phyloP scores from a whole-genome alignment of 306 rosid genomes.

The Begonia fuchsioides region DNA sequence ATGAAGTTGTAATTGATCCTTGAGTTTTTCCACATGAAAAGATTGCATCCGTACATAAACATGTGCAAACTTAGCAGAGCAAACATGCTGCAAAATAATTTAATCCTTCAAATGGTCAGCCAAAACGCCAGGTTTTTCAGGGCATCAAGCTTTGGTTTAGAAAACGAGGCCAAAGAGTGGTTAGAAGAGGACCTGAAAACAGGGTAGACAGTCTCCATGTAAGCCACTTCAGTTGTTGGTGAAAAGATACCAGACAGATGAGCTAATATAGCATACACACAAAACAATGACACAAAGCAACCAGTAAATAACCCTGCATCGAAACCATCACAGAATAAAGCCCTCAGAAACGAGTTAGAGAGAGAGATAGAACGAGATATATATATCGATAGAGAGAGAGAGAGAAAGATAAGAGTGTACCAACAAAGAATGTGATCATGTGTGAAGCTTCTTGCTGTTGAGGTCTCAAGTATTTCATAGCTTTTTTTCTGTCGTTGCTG shows the following conservation, averaged over 20 bases:
- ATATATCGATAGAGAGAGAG: neutral
- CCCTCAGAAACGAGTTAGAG: neutral
- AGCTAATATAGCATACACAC: constrained; percentile 66
- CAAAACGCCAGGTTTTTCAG: too few relatives aligned
- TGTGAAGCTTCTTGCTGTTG: constrained; percentile 78
- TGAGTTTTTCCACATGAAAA: too few relatives aligned
- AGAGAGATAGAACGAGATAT: too few relatives aligned
- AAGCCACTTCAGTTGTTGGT: constrained; percentile 18
- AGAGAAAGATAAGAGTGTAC: constrained; percentile 19
- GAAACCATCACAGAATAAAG: neutral
- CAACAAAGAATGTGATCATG: constrained; percentile 79
- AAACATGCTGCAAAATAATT: constrained; percentile 50
- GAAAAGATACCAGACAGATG: constrained; percentile 71
- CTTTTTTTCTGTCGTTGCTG: constrained; percentile 76
- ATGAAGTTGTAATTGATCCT: too few relatives aligned
- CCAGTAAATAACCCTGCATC: constrained; percentile 81
- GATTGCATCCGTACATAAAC: constrained; percentile 93
- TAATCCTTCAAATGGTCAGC: neutral
- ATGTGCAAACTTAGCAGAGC: constrained; percentile 68
- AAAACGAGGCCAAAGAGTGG: neutral
- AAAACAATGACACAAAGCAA: constrained; percentile 69
- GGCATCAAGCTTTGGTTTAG: too few relatives aligned
- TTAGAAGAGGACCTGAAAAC: constrained; percentile 57
- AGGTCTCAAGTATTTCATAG: constrained; percentile 90
- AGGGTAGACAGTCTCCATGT: constrained; percentile 66